Base-by-base conservation (phyloP, 2,329 filamentous ascomycete genomes). In the Aspergillus pseudoviridinutans region DNA sequence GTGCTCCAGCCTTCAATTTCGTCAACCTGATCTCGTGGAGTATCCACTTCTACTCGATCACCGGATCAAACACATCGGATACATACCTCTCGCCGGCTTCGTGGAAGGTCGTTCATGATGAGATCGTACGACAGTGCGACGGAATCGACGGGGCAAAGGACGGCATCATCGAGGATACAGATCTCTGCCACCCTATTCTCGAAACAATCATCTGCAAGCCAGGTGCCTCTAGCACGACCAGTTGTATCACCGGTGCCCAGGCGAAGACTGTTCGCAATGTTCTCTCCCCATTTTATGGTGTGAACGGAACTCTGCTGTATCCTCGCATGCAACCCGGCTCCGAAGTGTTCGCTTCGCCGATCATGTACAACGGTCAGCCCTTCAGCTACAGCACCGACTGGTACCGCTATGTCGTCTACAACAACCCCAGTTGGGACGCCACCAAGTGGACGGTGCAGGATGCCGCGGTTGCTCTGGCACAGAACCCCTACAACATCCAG, bases 401-500 rank as follows among this genome's bases (percentile, higher is more conserved):
- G 78, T 79, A 70, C 61, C 72, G 71, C 42, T 79, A 80, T 56
- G 76, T 73, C 1, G 68, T 80, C 22, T 75, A 75, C 64, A 73
- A 67, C 49, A 59, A 80, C 57, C 68, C 74, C 4, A 67, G 63
- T 25, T 81, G 75, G 72, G 69, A 70, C 35, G 69, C 68, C 25
- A 62, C 71, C 22, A 74, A 67, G 32, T 76, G 79, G 60, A 71
- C 65, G 35, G 61, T 76, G 27, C 61, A 72, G 49, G 73, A 78
- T 56, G 72, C 71, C 17, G 71, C 69, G 8, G 68, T 71, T 10
- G 74, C 75, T 1, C 50, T 72, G 12, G 66, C 62, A 1, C 70
- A 70, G 56, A 63, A 83, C 59, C 80, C 82, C 0, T 81, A 79
- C 44, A 76, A 81, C 53, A 78, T 80, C 6, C 79, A 78, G 3